Evolutionary conservation across 441 rosid species (phyloP), one percentile per base, ranked within the genome.

Genomic region (Cnidoscolus chayamansa): DNA sequence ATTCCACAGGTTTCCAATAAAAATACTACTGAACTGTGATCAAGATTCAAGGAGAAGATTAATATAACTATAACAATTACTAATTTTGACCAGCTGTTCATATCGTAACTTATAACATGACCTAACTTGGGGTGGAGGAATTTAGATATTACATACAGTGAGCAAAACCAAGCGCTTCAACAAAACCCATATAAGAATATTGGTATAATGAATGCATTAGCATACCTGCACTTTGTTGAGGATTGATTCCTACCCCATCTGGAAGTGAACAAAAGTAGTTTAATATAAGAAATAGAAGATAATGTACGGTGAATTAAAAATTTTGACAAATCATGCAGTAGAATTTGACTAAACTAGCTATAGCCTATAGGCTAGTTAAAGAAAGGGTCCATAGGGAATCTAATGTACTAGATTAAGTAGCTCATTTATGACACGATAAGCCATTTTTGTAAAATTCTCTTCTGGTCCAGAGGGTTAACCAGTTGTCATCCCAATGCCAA

Each of bases 211-310:
- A 40, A 30, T 75, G 63, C 51, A 65, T 53, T 9, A 5, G 59
- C 77, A 59, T 72, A 90, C 96, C 96, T 70, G 96, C 92, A 84
- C 92, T 90, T 80, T 90, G 96, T 72, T 90, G 93, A 74, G 93
- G 96, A 84, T 87, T 88, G 81, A 90, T 89, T 70, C 96, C 96
- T 1, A 90, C 88, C 10, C 96, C 96, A 84, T 89, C 96, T 90
- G 89, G 67, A 79, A 72, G 61, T 37, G 53, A 70, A 73, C 30
- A 76, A 15, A 65, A 65, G 25, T 9, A 72, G 17, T 15, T 40
- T 15, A 20, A 68, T 51, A 13, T 57, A 16, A 67, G 63, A 12
- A 40, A 40, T 0, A 13, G 25, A 0, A 30, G 31, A 47, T 40
- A 48, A 35, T 11, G 15, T 1, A 6, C 2, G 13, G 20, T 48